Evolutionary conservation across 331 rosid species (phyloP), one percentile per base, ranked within the genome.

Genomic region (Prunus yedoensis): DNA sequence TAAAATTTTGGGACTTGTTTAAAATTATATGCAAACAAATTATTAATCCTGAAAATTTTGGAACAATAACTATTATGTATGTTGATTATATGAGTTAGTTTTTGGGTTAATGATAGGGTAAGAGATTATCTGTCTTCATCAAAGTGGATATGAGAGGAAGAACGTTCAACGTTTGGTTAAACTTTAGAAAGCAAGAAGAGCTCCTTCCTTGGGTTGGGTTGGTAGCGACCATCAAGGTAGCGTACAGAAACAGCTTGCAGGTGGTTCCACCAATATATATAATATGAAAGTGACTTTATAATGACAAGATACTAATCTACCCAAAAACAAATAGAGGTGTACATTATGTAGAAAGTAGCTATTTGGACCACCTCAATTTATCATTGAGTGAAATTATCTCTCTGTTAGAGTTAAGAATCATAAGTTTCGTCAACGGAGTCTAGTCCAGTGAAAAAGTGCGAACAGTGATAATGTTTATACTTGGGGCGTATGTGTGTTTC

Each of bases 51-150:
- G 18, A 59, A 27, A 59, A 59, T 2, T 52, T 74, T 70, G 60
- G 13, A 43, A 67, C 73, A 73, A 13, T 62, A 21, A 67, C 49
- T 21, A 16, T 35, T 16, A 63, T 59, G 64, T 38, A 30, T 47
- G n/a, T 43, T 9, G 53, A 25, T 25, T 60, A 35, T 14, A 8
- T 53, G 74, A 10, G 14, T 45, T 28, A 66, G 13, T 17, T 35
- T 9, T 21, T 56, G 41, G 68, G 30, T 49, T 66, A 57, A 46
- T 35, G 46, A 3, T 59, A 71, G 28, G 30, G 10, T 52, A 61
- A 2, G 5, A 75, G 82, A 71, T 82, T 50, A 66, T 68, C 60
- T 58, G 81, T 81, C 88, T 2, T 6, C 73, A 60, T 86, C 79
- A 84, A 69, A 70, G 45, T 72, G 63, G 71, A 76, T 82, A 66